phyloP scores from a whole-genome alignment of 768 basidiomycete species.

The Arthromyces matolae region DNA sequence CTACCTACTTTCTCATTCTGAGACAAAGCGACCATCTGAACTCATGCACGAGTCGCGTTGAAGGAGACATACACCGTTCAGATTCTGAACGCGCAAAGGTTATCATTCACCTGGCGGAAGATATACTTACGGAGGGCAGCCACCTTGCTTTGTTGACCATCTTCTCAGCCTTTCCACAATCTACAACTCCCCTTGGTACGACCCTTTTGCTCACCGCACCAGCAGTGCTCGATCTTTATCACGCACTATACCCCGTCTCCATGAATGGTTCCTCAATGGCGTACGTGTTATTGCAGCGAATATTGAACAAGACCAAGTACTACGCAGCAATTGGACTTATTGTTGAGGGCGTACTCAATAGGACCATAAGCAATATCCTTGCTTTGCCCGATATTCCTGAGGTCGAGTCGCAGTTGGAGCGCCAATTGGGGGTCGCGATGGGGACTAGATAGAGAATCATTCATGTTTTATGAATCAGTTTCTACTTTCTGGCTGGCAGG shows the following conservation, averaged over 20 bases:
- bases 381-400: constrained; percentile 84
- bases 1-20: constrained; percentile 51
- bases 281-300: constrained; percentile 42
- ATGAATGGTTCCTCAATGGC: no score
- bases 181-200: constrained; percentile 41
- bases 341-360: constrained; percentile 61
- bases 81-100: constrained; percentile 57
- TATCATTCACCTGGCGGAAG: constrained; percentile 54
- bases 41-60: constrained; percentile 18
- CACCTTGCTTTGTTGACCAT: constrained; percentile 57
- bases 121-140: constrained; percentile 62
- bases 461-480: no score
- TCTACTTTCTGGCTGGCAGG: no score
- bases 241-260: constrained; percentile 75
- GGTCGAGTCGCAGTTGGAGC: constrained; percentile 83
- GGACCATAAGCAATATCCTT: constrained; percentile 70
- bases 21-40: constrained; percentile 25
- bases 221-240: constrained; percentile 72
- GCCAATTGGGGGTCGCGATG: no score
- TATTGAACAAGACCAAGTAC: constrained; percentile 70
- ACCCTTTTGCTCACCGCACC: constrained; percentile 59
- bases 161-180: constrained; percentile 32
- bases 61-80: constrained; percentile 57
- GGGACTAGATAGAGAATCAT: no score
- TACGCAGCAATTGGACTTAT: constrained; percentile 69